phyloP scores from a whole-genome alignment of 345 rosid genomes.

The Syzygium grande region DNA sequence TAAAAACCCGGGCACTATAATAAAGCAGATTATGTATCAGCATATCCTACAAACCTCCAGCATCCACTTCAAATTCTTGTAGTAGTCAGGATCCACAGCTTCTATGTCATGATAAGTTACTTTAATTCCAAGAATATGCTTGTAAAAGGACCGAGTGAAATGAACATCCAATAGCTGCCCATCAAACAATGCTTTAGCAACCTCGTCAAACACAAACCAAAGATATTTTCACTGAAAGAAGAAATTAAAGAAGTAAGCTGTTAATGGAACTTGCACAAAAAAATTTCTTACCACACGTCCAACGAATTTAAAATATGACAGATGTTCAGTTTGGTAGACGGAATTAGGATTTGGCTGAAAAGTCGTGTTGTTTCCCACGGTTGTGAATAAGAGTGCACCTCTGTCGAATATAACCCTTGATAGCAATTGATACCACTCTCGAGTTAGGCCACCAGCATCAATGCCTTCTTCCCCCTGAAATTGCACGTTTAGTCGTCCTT shows the following conservation, averaged over 20 bases:
- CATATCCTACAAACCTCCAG: constrained; percentile 59
- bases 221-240: background rate
- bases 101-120: constrained; percentile 99
- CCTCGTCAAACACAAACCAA: constrained; percentile 36
- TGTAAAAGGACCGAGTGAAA: constrained; percentile 92
- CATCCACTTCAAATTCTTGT: constrained; percentile 96
- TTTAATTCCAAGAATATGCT: constrained; percentile 90
- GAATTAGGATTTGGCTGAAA: constrained; percentile 99
- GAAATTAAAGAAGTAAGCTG: background rate
- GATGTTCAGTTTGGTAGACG: constrained; percentile 93
- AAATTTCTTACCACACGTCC: constrained; percentile 76
- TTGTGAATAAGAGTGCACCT: constrained; percentile 91
- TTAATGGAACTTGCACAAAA: constrained; percentile 1
- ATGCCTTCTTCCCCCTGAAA: constrained; percentile 99
- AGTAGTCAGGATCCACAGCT: constrained; percentile 99
- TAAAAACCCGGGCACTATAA: background rate
- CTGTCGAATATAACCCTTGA: constrained; percentile 95
- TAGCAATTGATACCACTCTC: constrained; percentile 96
- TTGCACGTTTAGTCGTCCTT: constrained; percentile 87
- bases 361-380: constrained; percentile 87
- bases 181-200: constrained; percentile 90
- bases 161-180: constrained; percentile 97
- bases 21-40: background rate
- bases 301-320: constrained; percentile 91
- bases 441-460: constrained; percentile 97